Base-by-base conservation (phyloP, 2,329 filamentous ascomycete genomes). In the Cladophialophora carrionii region DNA sequence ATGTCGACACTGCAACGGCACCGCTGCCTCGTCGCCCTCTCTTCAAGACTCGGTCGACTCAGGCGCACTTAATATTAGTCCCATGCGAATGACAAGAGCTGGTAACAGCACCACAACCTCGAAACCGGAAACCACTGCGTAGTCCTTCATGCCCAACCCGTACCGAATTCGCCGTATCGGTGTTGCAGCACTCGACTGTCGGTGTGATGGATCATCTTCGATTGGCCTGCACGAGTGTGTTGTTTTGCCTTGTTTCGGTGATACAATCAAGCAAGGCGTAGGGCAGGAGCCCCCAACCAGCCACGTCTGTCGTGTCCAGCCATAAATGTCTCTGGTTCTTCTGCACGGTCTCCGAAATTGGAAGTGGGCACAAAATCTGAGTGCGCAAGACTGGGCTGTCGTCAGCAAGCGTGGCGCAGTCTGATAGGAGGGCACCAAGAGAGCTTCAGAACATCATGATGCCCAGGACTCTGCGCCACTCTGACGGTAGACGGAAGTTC, bases 341-440 rank as follows among this genome's bases (percentile, higher is more conserved):
- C 17, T 43, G 37, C 4, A 43, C n/a, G 37, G 37, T 20, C 6
- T n/a, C 37, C 8, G 37, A n/a, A 14, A 41, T 41, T 41, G 17
- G 37, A 14, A 7, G n/a, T 43, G n/a, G 17, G 37, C 17, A 17
- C 17, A 14, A 6, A 43, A 43, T 7, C 37, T 43, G 6, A 29
- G 26, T 29, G 26, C 6, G 26, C 26, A 29, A 29, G 6, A 29
- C 3, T 8, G 14, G 8, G 37, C 37, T 43, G 37, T 43, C 55
- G 43, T 31, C 55, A 57, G 14, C 24, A 41, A 57, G 43, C 56
- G 56, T 58, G 56, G 56, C 56, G 43, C 56, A 49, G 56, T 34
- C n/a, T 58, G 41, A 49, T 58, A 58, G 56, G 56, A 58, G 48
- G 37, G 37, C 37, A 43, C 17, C 37, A n/a, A 43, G 14, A 22